Evolutionary conservation across 306 rosid genomes (phyloP).

Genomic region (Carpinus fangiana): DNA sequence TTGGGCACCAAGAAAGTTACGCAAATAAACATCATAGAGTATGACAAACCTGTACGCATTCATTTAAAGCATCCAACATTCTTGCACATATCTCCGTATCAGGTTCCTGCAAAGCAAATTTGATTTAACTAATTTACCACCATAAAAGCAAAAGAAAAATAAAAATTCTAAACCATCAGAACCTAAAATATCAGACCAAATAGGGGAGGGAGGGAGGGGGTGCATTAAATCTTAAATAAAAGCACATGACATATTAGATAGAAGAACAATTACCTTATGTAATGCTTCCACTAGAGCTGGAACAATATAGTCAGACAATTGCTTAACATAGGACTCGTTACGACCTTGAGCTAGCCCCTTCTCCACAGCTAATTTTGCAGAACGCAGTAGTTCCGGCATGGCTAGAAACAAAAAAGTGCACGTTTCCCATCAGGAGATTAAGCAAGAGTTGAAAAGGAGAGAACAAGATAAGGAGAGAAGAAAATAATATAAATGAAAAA

Average conservation of each 20-base stretch:
- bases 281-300: slow-evolving; percentile 98
- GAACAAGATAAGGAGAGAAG: slow-evolving; percentile 1
- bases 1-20: neutral
- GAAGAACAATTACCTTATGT: slow-evolving; percentile 62
- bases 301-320: slow-evolving; percentile 77
- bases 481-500: slow-evolving; percentile 12
- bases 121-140: slow-evolving; percentile 23
- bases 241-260: neutral
- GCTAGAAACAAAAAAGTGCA: slow-evolving; percentile 46
- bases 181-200: neutral
- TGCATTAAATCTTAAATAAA: neutral
- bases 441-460: neutral
- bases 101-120: slow-evolving; percentile 74
- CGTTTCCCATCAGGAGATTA: slow-evolving; percentile 21
- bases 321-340: slow-evolving; percentile 77
- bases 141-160: neutral
- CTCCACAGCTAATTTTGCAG: slow-evolving; percentile 95
- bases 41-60: slow-evolving; percentile 79
- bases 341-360: slow-evolving; percentile 95
- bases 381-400: slow-evolving; percentile 93
- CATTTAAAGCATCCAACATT: slow-evolving; percentile 91
- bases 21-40: neutral
- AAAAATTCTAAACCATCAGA: neutral
- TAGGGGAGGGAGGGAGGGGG: neutral
- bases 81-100: slow-evolving; percentile 97